Evolutionary conservation across 2,329 filamentous ascomycete species (phyloP), one percentile per base, ranked within the genome.

Genomic region (Monilinia fructigena): DNA sequence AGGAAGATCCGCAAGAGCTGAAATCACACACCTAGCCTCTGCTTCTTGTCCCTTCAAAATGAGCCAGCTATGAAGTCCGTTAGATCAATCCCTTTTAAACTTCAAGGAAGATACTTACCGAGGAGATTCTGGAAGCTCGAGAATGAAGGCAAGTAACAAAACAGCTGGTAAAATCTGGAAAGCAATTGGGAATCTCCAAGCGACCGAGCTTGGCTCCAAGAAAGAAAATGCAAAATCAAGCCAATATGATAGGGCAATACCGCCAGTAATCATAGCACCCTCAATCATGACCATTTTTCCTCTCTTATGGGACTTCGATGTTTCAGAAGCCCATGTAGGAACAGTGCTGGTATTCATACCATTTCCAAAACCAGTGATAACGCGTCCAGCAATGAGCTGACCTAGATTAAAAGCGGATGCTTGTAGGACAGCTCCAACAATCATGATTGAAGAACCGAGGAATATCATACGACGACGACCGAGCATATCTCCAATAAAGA

Each of bases 321-420:
- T 63, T 48, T 69, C 68, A 14, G 56, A 65, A 59, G 67, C 67
- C 66, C 66, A 69, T n/a, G 64, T 66, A 20, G 68, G 68, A 2
- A 82, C 78, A 20, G 79, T 80, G 3, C 78, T 79, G 0, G 80
- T 82, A 68, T 81, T 81, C 73, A 82, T 80, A 74, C 90, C 90
- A 73, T 93, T 89, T 82, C 90, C 90, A 62, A 93, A 76, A 76
- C 90, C 90, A 61, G 89, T 87, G 73, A 93, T 80, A 67, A 93
- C 79, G 83, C 90, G 90, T 75, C 90, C 90, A 67, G 85, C 84
- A 35, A 71, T 68, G 40, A 73, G 75, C 86, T 87, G 76, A 90
- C 87, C 68, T 16, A 82, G 82, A 70, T 82, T 82, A 31, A 54
- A 65, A n/a, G 64, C 79, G 23, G 82, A 80, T 18, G 72, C 71